phyloP scores from a whole-genome alignment of 805 yeast genomes.

The Candida piceae region DNA sequence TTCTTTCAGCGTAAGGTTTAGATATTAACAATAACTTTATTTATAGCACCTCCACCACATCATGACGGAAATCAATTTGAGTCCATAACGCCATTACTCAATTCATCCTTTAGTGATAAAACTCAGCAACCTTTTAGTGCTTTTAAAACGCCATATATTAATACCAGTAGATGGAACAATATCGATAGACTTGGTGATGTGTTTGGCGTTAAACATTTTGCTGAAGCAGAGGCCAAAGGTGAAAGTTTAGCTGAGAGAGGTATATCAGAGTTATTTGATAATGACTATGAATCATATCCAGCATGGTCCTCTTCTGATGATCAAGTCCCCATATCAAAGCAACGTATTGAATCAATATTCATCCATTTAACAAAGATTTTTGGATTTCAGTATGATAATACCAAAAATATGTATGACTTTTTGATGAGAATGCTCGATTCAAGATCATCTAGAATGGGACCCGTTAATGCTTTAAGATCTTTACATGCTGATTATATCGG shows the following conservation, averaged over 20 bases:
- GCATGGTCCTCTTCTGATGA: constrained; percentile 39
- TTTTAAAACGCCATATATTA: constrained; percentile 40
- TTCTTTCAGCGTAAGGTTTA: too few relatives aligned
- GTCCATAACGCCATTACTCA: constrained; percentile 15
- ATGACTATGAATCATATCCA: constrained; percentile 48
- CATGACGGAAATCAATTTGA: too few relatives aligned
- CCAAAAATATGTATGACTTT: constrained; percentile 63
- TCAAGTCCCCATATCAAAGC: constrained; percentile 42
- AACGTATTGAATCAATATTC: constrained; percentile 54
- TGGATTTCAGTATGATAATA: constrained; percentile 66
- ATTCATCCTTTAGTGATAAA: constrained; percentile 26
- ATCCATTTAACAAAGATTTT: constrained; percentile 47
- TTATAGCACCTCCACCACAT: too few relatives aligned
- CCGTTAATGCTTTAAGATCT: constrained; percentile 49
- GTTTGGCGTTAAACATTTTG: constrained; percentile 26
- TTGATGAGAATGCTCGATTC: constrained; percentile 60
- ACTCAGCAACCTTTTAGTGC: constrained; percentile 35
- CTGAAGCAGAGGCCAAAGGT: constrained; percentile 30
- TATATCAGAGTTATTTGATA: constrained; percentile 38
- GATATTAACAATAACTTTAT: too few relatives aligned
- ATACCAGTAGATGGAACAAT: constrained; percentile 40
- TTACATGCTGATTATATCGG: constrained; percentile 75
- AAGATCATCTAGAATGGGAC: constrained; percentile 60
- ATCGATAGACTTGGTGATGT: constrained; percentile 30
- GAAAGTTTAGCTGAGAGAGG: constrained; percentile 26